Evolutionary conservation across 805 yeast species (phyloP).

Genomic region (Sporopachydermia lactativora): DNA sequence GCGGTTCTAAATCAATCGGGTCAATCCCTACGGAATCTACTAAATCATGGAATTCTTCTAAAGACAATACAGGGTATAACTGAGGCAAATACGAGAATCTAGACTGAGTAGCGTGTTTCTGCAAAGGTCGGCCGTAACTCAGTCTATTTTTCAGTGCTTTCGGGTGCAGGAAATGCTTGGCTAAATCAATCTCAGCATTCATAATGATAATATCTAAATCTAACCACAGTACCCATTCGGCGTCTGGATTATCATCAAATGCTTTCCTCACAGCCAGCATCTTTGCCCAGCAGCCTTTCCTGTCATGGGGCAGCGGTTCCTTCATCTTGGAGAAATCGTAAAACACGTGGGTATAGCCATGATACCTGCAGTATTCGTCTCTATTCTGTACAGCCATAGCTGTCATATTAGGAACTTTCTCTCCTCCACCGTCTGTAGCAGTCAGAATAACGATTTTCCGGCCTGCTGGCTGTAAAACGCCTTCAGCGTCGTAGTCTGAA

Average conservation of each 20-base stretch:
- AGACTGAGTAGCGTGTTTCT: conserved; percentile 1
- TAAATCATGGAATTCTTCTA: not conserved
- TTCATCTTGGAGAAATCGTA: conserved; percentile 11
- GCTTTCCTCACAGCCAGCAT: conserved; percentile 19
- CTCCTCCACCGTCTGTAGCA: conserved; percentile 13
- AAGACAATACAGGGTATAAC: not conserved
- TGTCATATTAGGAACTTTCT: conserved; percentile 5
- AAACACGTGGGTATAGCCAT: conserved; percentile 18
- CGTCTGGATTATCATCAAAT: conserved; percentile 17
- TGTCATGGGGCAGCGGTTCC: conserved; percentile 9
- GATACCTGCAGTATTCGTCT: conserved; percentile 17
- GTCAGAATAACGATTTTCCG: conserved; percentile 11
- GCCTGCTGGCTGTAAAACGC: conserved; percentile 8
- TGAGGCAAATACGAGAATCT: not conserved
- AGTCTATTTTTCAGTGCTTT: conserved; percentile 13
- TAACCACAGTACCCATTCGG: conserved; percentile 26
- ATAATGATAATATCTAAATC: conserved; percentile 22
- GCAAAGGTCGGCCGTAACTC: conserved; percentile 12
- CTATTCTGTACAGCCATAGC: conserved; percentile 14
- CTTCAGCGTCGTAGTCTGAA: not conserved
- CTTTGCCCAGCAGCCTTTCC: conserved; percentile 16
- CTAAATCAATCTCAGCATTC: conserved; percentile 17
- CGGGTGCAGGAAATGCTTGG: conserved; percentile 15
- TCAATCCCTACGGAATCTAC: not conserved
- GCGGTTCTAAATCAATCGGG: not conserved